Percentiles rank a stretch among this genome's conserved stretches.
Conservation (phyloP, 2,329 filamentous ascomycete species). For the Xylaria sp. region DNA sequence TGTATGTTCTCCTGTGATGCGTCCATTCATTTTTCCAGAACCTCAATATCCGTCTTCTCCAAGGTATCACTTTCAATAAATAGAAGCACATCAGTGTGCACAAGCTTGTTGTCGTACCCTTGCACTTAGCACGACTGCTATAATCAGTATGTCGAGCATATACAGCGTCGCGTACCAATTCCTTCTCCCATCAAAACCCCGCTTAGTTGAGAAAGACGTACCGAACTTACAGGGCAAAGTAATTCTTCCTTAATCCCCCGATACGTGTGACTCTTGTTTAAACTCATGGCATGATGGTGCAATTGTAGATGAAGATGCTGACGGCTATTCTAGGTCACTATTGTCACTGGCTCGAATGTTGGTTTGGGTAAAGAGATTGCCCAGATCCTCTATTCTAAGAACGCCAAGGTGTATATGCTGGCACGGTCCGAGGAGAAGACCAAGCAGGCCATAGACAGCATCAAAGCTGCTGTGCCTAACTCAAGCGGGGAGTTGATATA, state of each 20-base stretch:
- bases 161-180: constrained; percentile 23
- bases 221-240: constrained; percentile 31
- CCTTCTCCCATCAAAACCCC: constrained; percentile 20
- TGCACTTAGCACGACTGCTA: constrained; percentile 13
- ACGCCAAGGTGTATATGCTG: constrained; percentile 61
- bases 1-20: background rate
- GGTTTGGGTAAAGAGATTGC: constrained; percentile 57
- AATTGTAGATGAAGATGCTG: constrained; percentile 13
- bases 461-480: constrained; percentile 28
- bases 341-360: constrained; percentile 54
- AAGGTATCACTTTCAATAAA: background rate
- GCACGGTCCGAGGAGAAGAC: constrained; percentile 48
- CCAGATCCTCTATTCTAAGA: constrained; percentile 59
- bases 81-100: background rate
- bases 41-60: background rate
- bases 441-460: constrained; percentile 24
- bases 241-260: background rate
- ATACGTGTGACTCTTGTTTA: background rate
- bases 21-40: background rate
- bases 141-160: constrained; percentile 13
- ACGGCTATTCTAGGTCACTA: constrained; percentile 38
- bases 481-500: constrained; percentile 45
- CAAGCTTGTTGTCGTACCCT: background rate
- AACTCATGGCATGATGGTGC: background rate
- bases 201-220: constrained; percentile 26